Conservation (phyloP, 495 filamentous ascomycete species). For the Bathelium albidoporum region DNA sequence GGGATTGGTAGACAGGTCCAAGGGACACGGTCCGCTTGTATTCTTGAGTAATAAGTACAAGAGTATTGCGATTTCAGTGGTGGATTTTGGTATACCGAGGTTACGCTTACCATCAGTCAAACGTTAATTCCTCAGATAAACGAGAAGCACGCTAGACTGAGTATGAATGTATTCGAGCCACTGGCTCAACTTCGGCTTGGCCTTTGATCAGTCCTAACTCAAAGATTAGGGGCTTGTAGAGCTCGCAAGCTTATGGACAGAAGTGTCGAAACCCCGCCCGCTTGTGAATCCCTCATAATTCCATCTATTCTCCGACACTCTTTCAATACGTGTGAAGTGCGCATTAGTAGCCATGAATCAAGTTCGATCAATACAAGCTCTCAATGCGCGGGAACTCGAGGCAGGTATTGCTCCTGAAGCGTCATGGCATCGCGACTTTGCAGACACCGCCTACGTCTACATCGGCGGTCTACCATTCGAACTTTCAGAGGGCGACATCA, state of each 20-base stretch:
- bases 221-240: not conserved
- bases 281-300: too few relatives aligned
- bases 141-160: not conserved
- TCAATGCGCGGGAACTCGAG: slow-evolving; percentile 94
- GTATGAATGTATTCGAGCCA: not conserved
- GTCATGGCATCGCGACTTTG: slow-evolving; percentile 96
- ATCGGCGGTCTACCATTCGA: slow-evolving; percentile 92
- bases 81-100: not conserved
- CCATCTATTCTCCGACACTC: too few relatives aligned
- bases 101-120: not conserved
- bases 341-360: slow-evolving; percentile 60
- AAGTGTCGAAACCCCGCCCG: too few relatives aligned
- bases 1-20: not conserved
- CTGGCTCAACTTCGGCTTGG: not conserved
- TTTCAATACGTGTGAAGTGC: not conserved
- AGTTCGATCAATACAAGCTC: slow-evolving; percentile 78
- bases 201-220: not conserved
- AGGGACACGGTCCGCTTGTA: not conserved
- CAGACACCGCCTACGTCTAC: slow-evolving; percentile 93
- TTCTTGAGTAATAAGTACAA: not conserved
- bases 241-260: too few relatives aligned
- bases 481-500: slow-evolving; percentile 87
- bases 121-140: not conserved
- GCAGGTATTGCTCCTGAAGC: slow-evolving; percentile 69
- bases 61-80: not conserved